Evolutionary conservation across 2,329 filamentous ascomycete genomes (phyloP).

Genomic region (Colletotrichum coccodes): DNA sequence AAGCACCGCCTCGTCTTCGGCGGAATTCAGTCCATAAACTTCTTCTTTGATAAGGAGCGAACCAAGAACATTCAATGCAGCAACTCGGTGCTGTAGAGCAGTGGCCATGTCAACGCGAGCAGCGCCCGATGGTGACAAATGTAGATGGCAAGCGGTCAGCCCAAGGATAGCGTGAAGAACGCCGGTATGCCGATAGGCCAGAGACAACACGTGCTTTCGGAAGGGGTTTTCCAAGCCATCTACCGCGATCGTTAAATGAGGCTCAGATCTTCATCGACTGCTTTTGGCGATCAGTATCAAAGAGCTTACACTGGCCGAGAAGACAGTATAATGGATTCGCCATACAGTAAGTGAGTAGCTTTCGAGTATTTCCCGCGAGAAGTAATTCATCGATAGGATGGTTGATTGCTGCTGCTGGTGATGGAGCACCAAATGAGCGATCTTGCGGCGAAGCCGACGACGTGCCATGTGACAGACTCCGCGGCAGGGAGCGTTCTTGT

Average conservation of each 20-base stretch:
- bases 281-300: neutral
- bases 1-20: constrained; percentile 38
- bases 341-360: constrained; percentile 14
- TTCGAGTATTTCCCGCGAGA: neutral
- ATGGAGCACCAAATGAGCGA: neutral
- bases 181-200: constrained; percentile 38
- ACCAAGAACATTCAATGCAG: constrained; percentile 36
- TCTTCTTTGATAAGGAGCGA: constrained; percentile 35
- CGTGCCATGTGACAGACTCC: neutral
- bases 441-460: neutral
- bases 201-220: constrained; percentile 35
- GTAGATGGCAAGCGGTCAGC: constrained; percentile 39
- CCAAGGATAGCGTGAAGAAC: constrained; percentile 41
- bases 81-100: constrained; percentile 37
- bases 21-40: neutral
- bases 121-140: constrained; percentile 27
- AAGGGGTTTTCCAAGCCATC: constrained; percentile 38
- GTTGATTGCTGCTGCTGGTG: neutral
- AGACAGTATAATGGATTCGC: neutral
- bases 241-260: constrained; percentile 35
- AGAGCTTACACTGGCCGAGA: neutral
- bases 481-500: neutral
- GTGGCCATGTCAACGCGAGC: constrained; percentile 25
- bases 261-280: constrained; percentile 37
- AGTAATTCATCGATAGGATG: neutral